Percentiles rank a stretch among this genome's conserved stretches.
phyloP scores from a whole-genome alignment of 1,284 basidiomycete species.

The Malassezia cuniculi region DNA sequence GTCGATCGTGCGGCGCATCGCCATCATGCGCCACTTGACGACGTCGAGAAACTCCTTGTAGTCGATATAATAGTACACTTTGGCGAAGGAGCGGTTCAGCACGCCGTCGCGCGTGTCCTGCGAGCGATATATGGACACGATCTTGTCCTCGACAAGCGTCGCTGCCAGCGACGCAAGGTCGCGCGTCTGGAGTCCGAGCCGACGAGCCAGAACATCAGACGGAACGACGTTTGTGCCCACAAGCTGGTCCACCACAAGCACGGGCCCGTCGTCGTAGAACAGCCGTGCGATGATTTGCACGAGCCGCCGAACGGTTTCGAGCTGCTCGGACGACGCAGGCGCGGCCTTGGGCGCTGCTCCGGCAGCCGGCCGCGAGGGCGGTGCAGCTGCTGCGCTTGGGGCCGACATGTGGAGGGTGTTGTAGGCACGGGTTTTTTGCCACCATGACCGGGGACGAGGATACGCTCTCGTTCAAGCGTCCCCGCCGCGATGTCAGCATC shows the following conservation, averaged over 20 bases:
- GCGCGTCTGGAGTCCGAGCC: conserved; percentile 76
- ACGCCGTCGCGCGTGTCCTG: conserved; percentile 7
- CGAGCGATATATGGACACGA: conserved; percentile 48
- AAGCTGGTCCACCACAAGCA: conserved; percentile 83
- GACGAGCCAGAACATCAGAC: conserved; percentile 76
- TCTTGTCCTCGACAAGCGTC: conserved; percentile 66
- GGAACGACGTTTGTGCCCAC: conserved; percentile 58
- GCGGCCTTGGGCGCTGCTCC: conserved; percentile 10
- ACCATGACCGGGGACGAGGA: no score
- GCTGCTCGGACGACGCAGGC: conserved; percentile 31
- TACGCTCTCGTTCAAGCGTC: no score
- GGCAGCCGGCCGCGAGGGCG: not conserved
- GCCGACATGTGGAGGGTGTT: no score
- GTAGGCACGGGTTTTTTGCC: no score
- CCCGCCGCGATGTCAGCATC: no score
- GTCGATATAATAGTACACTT: conserved; percentile 81
- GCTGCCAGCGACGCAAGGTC: conserved; percentile 86
- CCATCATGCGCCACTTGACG: conserved; percentile 91
- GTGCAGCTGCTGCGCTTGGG: not conserved
- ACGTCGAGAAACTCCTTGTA: conserved; percentile 91
- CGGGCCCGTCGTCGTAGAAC: conserved; percentile 86
- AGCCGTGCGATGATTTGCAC: conserved; percentile 82
- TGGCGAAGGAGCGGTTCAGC: conserved; percentile 16
- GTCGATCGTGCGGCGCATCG: conserved; percentile 81
- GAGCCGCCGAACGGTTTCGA: conserved; percentile 48